Conservation (phyloP, 2,329 filamentous ascomycete genomes). For the Epichloe gansuensis region DNA sequence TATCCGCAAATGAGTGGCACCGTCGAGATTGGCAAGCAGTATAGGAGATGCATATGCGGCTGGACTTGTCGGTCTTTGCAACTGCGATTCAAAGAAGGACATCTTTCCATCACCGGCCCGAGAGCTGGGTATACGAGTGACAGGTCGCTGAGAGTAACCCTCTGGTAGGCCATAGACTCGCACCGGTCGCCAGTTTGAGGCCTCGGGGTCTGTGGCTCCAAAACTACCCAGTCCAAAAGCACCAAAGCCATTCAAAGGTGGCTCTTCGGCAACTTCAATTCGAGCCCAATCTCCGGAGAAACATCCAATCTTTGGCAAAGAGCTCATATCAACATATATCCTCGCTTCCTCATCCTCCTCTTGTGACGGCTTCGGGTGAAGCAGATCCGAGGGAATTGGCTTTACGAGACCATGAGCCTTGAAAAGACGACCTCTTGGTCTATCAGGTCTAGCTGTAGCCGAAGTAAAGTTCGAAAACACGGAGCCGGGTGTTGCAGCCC, state of each 20-base stretch:
- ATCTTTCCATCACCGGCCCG: conserved; percentile 37
- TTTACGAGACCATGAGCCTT: conserved; percentile 65
- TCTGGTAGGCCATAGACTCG: conserved; percentile 85
- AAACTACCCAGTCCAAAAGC: conserved; percentile 56
- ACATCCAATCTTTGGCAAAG: conserved; percentile 79
- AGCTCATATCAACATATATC: conserved; percentile 79
- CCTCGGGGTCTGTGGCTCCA: conserved; percentile 37
- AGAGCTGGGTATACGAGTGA: conserved; percentile 47
- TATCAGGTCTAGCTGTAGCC: conserved; percentile 63
- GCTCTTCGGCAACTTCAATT: conserved; percentile 64
- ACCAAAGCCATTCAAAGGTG: conserved; percentile 52
- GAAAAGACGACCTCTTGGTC: conserved; percentile 66
- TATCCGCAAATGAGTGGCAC: conserved; percentile 65
- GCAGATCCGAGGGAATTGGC: conserved; percentile 59
- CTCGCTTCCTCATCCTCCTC: conserved; percentile 81
- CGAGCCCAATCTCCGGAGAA: conserved; percentile 97
- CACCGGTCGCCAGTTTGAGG: conserved; percentile 63
- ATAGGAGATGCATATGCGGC: conserved; percentile 71
- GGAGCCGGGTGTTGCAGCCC: conserved; percentile 70
- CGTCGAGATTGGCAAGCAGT: conserved; percentile 72
- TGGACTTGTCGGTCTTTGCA: conserved; percentile 45
- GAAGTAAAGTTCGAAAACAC: conserved; percentile 82
- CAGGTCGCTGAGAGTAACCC: conserved; percentile 47
- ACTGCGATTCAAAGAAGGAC: conserved; percentile 57
- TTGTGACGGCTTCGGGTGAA: conserved; percentile 67